Evolutionary conservation across 1,139 yeast species (phyloP), one percentile per base, ranked within the genome.

Genomic region (Yamadazyma dendronema): DNA sequence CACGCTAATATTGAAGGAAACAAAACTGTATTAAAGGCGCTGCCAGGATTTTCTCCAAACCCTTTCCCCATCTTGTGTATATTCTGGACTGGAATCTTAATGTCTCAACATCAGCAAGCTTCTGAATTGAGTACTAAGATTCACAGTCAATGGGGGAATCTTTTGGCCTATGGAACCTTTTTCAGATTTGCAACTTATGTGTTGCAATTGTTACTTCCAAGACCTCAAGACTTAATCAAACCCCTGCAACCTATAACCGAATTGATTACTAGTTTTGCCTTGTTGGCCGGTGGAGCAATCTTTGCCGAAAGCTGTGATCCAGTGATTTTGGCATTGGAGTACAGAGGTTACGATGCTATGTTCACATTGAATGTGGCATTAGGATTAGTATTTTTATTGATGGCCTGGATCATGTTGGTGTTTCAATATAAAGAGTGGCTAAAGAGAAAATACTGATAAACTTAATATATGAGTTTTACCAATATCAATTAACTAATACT

Each of bases 61-160:
- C 97, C 97, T 15, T 87, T 92, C 76, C 97, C 98, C 2, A 79
- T 88, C 2, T 75, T 92, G 47, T 88, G 95, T 9, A 85, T 92
- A 28, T 92, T 86, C 62, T 92, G 97, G 96, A 92, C 97, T 1
- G 98, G 98, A 17, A 72, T 84, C n/a, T 71, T 92, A 45, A 92
- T 92, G 98, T 88, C 97, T 2, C 87, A 84, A 59, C 98, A 92
- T 61, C 81, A 80, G 34, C 98, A 92, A 62, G 87, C 90, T 3
- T 81, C 92, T 0, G 67, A 60, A 33, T 72, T 84, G 24, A 81
- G 96, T 2, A 87, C 97, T 1, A 68, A 65, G 25, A 77, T 92
- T 44, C 98, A 92, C 59, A 65, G 75, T 36, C 97, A 88, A 64
- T 92, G 98, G 98, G 98, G 98, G 4, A 73, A 74, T 41, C 61